A percentile compares a stretch with the other conserved stretches of the same genome.
phyloP scores from a whole-genome alignment of 257 asterid species.

The Eucommia ulmoides region DNA sequence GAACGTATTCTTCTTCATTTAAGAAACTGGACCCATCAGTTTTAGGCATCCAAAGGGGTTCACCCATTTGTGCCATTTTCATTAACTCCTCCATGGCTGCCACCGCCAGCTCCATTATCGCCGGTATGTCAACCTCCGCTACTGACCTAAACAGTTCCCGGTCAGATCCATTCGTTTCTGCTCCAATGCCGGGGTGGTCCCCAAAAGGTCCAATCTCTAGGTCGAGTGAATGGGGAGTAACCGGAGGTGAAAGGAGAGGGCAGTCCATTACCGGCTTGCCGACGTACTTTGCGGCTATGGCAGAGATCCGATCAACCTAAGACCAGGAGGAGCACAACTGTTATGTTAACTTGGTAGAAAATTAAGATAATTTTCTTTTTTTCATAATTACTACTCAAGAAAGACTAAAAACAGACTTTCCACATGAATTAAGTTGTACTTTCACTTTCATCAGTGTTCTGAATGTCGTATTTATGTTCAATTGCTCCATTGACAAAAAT shows the following conservation, averaged over 20 bases:
- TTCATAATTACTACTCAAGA: too few species aligned
- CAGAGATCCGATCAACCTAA: too few species aligned
- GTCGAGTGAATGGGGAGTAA: background rate
- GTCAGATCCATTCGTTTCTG: background rate
- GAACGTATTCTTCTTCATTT: slow-evolving; percentile 33
- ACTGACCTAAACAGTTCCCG: background rate
- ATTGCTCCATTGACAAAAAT: too few species aligned
- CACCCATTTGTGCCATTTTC: background rate
- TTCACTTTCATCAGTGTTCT: too few species aligned
- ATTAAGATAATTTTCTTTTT: too few species aligned
- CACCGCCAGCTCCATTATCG: background rate
- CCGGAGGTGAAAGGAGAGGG: background rate
- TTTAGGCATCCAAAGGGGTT: background rate
- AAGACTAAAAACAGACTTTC: too few species aligned
- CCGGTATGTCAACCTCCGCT: too few species aligned
- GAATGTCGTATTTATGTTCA: too few species aligned
- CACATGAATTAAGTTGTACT: too few species aligned
- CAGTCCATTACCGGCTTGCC: background rate
- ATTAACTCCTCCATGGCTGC: background rate
- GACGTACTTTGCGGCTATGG: background rate
- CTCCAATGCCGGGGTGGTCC: background rate
- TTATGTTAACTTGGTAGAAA: too few species aligned
- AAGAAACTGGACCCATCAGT: background rate
- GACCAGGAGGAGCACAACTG: too few species aligned
- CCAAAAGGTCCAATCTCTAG: background rate